phyloP scores from a whole-genome alignment of 2,329 filamentous ascomycete genomes.

The Calonectria pteridis region DNA sequence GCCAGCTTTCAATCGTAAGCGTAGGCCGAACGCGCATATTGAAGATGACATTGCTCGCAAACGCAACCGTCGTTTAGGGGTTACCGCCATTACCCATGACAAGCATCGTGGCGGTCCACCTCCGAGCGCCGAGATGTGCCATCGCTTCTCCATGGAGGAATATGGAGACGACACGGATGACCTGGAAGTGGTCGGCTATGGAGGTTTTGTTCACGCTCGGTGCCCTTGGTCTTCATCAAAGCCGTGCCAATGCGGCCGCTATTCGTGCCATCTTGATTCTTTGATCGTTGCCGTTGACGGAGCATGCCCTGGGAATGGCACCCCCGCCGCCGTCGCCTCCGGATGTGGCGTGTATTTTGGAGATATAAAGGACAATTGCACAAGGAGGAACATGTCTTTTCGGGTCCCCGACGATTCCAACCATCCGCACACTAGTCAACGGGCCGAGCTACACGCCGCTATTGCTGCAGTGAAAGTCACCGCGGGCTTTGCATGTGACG shows the following conservation, averaged over 20 bases:
- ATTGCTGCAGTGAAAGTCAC: neutral
- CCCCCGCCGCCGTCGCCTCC: neutral
- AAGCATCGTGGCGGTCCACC: neutral
- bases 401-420: neutral
- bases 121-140: neutral
- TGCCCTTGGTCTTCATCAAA: neutral
- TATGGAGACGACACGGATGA: neutral
- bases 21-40: neutral
- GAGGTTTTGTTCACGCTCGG: neutral
- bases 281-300: neutral
- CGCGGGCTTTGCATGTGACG: neutral
- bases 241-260: neutral
- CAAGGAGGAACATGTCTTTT: neutral
- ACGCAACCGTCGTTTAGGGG: neutral
- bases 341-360: neutral
- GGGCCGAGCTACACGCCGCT: neutral
- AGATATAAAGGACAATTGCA: neutral
- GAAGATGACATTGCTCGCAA: neutral
- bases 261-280: neutral
- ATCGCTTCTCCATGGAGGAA: neutral
- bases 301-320: neutral
- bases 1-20: neutral
- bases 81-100: neutral
- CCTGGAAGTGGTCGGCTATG: neutral
- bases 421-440: neutral